These are phyloP conservation scores for Chaetomium olivaceum DNA, from an alignment of 2,329 filamentous ascomycete species.

Conservation along the genomic window DNA sequence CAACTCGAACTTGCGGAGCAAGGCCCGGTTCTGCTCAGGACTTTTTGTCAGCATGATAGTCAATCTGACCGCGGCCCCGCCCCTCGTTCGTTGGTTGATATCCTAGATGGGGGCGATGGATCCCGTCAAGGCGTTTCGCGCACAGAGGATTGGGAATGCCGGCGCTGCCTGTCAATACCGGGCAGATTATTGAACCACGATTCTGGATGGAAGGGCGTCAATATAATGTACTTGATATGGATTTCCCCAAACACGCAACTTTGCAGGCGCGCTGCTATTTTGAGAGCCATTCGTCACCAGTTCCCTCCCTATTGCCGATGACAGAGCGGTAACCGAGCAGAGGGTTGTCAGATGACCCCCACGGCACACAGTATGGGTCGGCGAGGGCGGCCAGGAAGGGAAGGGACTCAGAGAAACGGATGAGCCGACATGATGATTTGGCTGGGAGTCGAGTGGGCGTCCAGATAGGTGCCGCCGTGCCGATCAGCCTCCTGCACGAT, in stretches of 20 bases:
- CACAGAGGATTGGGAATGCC: neutral
- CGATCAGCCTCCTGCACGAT: conserved; percentile 6
- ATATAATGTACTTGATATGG: neutral
- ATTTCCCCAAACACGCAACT: neutral
- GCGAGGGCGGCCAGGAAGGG: neutral
- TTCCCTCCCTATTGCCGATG: neutral
- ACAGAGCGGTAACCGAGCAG: neutral
- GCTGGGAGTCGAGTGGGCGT: neutral
- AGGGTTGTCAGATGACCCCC: neutral
- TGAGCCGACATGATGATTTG: neutral
- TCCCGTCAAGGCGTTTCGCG: neutral
- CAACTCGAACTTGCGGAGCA: neutral
- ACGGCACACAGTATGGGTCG: neutral
- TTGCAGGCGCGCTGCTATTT: conserved; percentile 5
- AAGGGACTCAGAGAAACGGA: neutral
- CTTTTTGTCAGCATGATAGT: neutral
- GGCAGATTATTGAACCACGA: neutral
- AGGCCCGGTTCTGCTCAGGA: neutral
- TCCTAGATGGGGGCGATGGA: neutral
- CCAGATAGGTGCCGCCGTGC: neutral
- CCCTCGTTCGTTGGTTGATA: neutral
- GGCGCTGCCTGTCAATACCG: conserved; percentile 9
- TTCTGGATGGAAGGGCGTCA: neutral
- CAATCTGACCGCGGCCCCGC: neutral
- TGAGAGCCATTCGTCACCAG: neutral